These are phyloP conservation scores for Colletotrichum agaves DNA, from an alignment of 2,329 filamentous ascomycete genomes.

Conservation along the genomic window DNA sequence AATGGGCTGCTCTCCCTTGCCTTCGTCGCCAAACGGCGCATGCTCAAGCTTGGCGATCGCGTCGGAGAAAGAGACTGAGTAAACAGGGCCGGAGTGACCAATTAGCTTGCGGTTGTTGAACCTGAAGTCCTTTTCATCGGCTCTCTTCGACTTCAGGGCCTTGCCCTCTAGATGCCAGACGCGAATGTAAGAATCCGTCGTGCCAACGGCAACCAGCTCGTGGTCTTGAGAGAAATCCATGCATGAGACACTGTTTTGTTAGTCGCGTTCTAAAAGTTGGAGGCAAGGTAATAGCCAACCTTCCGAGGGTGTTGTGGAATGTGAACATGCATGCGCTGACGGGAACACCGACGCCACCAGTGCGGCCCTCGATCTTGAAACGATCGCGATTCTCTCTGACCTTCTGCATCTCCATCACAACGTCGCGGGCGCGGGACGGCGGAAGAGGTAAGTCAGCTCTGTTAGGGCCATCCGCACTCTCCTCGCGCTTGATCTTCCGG, in stretches of 20 bases:
- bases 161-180: slow-evolving; percentile 93
- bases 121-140: slow-evolving; percentile 67
- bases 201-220: slow-evolving; percentile 86
- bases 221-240: slow-evolving; percentile 96
- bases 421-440: slow-evolving; percentile 87
- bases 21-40: slow-evolving; percentile 62
- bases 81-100: slow-evolving; percentile 91
- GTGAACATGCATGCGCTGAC: slow-evolving; percentile 97
- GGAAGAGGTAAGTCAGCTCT: slow-evolving; percentile 86
- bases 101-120: slow-evolving; percentile 78
- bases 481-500: slow-evolving; percentile 87
- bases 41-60: slow-evolving; percentile 67
- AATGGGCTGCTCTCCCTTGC: slow-evolving; percentile 52
- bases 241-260: slow-evolving; percentile 76
- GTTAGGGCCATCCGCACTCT: slow-evolving; percentile 83
- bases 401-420: slow-evolving; percentile 93
- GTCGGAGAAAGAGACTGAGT: slow-evolving; percentile 86
- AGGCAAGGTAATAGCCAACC: slow-evolving; percentile 62
- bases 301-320: slow-evolving; percentile 95
- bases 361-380: slow-evolving; percentile 86
- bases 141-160: slow-evolving; percentile 75
- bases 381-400: slow-evolving; percentile 92
- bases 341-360: slow-evolving; percentile 83
- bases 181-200: slow-evolving; percentile 93
- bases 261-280: slow-evolving; percentile 31